These are phyloP conservation scores for Coccomyxa sp. DNA, from an alignment of 139 green algal species.

Conservation along the genomic window DNA sequence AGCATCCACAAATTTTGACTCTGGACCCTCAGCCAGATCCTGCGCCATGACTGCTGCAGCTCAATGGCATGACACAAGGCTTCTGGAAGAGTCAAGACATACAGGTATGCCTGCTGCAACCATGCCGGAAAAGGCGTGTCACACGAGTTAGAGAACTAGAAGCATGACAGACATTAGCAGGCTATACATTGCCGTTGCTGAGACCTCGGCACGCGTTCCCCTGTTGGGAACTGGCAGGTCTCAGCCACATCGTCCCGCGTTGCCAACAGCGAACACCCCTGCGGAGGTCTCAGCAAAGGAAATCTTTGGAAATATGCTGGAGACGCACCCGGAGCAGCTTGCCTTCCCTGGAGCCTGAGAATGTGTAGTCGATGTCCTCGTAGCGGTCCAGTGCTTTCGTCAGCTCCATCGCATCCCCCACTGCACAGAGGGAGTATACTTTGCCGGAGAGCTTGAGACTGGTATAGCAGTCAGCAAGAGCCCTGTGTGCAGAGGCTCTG, in stretches of 20 bases:
- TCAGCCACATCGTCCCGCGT: no score
- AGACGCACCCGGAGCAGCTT: slow-evolving; percentile 46
- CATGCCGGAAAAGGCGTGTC: neutral
- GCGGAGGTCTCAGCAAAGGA: neutral
- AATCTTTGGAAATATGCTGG: neutral
- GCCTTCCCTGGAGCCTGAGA: slow-evolving; percentile 59
- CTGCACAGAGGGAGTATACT: slow-evolving; percentile 7
- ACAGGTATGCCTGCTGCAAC: neutral
- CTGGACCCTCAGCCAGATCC: neutral
- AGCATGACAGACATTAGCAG: neutral
- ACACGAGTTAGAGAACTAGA: neutral
- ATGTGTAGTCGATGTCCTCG: slow-evolving; percentile 73
- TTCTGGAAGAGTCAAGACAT: neutral
- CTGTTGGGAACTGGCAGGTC: neutral
- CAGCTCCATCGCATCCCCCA: slow-evolving; percentile 11
- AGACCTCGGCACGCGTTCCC: neutral
- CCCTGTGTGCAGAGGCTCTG: neutral
- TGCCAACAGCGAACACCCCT: no score
- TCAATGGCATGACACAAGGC: neutral
- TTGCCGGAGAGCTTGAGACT: neutral
- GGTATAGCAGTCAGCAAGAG: neutral
- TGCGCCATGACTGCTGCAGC: neutral
- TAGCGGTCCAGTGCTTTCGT: slow-evolving; percentile 60
- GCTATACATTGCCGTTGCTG: neutral
- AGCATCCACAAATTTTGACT: neutral